These are phyloP conservation scores for Macrophomina phaseolina DNA, from an alignment of 2,329 filamentous ascomycete species.

Conservation along the genomic window DNA sequence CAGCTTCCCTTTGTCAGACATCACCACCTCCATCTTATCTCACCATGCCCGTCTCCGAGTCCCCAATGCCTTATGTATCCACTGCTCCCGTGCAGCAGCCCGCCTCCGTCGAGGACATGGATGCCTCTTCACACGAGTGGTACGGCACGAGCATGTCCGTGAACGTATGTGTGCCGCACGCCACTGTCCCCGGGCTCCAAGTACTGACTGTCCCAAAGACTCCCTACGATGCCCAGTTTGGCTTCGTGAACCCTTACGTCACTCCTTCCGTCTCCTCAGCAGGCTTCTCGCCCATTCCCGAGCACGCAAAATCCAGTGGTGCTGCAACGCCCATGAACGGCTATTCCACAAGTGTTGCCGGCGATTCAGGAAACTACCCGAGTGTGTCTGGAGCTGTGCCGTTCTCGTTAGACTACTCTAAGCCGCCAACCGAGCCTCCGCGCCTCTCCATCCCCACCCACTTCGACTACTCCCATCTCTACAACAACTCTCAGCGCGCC, in stretches of 20 bases:
- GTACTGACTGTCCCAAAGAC: slow-evolving; percentile 28
- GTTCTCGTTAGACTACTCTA: slow-evolving; percentile 31
- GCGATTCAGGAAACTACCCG: slow-evolving; percentile 39
- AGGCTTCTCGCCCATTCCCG: slow-evolving; percentile 33
- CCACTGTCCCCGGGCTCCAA: background rate
- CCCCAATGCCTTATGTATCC: slow-evolving; percentile 24
- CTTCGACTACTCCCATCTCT: slow-evolving; percentile 33
- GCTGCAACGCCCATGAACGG: slow-evolving; percentile 32
- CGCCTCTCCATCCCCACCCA: slow-evolving; percentile 31
- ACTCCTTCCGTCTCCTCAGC: slow-evolving; percentile 38
- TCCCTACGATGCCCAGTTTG: slow-evolving; percentile 36
- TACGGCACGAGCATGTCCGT: slow-evolving; percentile 20
- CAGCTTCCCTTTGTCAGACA: slow-evolving; percentile 18
- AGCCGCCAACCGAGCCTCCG: background rate
- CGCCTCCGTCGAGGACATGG: slow-evolving; percentile 13
- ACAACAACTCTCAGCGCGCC: slow-evolving; percentile 32
- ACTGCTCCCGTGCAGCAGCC: background rate
- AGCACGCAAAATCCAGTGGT: slow-evolving; percentile 36
- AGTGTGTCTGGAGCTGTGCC: slow-evolving; percentile 34
- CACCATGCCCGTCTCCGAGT: slow-evolving; percentile 21
- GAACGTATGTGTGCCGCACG: slow-evolving; percentile 11
- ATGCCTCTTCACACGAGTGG: slow-evolving; percentile 10
- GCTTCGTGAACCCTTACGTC: slow-evolving; percentile 40
- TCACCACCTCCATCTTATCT: slow-evolving; percentile 10
- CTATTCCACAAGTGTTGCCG: slow-evolving; percentile 32